Percentiles rank a stretch among this genome's conserved stretches.
These are phyloP conservation scores for Magnaporthiopsis rhizophila DNA, from an alignment of 2,329 filamentous ascomycete genomes.

Conservation along the genomic window DNA sequence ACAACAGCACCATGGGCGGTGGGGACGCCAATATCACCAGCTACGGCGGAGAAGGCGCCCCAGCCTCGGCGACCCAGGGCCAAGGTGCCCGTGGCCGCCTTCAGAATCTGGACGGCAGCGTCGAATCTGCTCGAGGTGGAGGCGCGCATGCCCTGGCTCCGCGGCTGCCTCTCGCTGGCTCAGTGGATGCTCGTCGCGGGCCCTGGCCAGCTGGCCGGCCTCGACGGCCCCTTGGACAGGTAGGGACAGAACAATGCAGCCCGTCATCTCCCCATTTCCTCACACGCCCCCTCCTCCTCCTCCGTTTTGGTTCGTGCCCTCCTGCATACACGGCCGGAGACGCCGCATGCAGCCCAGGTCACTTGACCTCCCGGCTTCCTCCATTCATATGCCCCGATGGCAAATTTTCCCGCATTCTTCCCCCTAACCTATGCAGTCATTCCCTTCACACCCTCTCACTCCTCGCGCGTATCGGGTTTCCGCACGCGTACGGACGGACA, in stretches of 20 bases:
- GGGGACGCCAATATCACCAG: not conserved
- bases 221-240: slow-evolving; percentile 81
- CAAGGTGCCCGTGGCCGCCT: slow-evolving; percentile 63
- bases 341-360: slow-evolving; percentile 38
- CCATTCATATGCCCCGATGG: too few relatives aligned
- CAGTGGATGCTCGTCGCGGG: slow-evolving; percentile 68
- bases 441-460: too few relatives aligned
- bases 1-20: not conserved
- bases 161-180: slow-evolving; percentile 63
- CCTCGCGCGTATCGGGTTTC: too few relatives aligned
- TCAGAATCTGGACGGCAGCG: slow-evolving; percentile 68
- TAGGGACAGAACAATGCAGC: slow-evolving; percentile 45
- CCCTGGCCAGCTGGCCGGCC: slow-evolving; percentile 65
- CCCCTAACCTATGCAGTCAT: too few relatives aligned
- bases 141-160: slow-evolving; percentile 84
- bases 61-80: slow-evolving; percentile 8
- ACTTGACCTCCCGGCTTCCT: slow-evolving; percentile 28
- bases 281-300: not conserved
- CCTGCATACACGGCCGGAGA: slow-evolving; percentile 18
- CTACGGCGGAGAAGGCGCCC: not conserved
- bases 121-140: slow-evolving; percentile 67
- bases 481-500: too few relatives aligned
- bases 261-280: slow-evolving; percentile 4
- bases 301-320: not conserved
- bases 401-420: too few relatives aligned